Evolutionary conservation across 139 green algal genomes (phyloP), one percentile per base, ranked within the genome.

Genomic region (Pleodorina starrii): DNA sequence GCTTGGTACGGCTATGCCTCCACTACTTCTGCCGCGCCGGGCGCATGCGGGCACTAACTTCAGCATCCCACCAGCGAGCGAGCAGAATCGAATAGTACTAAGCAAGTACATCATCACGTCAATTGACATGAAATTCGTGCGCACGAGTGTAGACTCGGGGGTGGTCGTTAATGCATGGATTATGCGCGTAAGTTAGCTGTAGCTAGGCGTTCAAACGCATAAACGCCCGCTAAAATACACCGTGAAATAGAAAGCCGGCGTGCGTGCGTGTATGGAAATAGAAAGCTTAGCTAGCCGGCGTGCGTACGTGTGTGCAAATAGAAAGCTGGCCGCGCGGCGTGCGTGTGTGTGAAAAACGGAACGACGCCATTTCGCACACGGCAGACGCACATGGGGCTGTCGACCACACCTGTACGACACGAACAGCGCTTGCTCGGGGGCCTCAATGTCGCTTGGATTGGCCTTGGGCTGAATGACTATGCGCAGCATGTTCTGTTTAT

Each of bases 401-500:
- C 32, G n/a, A 50, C 27, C 69, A 27, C 27, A 77, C 69, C 69
- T 46, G 36, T 77, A 77, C 69, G 72, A 80, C 16, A 80, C 16
- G 72, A 40, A 80, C 40, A 80, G 21, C 29, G 72, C 72, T 16
- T 40, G 72, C 35, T 80, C 40, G 40, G 23, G 17, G 72, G 7
- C 42, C 5, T 54, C 17, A 14, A 59, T 19, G 7, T 27, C 43
- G 12, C 19, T 40, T 35, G 10, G 2, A 23, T 19, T 73, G 2
- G 40, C 72, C 12, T 12, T 54, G 1, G 36, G 72, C 7, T 59
- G 14, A 1, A 35, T 57, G n/a, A 36, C 10, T 14, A 80, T 80
- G 23, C 72, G 72, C 72, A 80, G 72, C 72, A 80, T 80, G 42
- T 80, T 80, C 17, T 51, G n/a, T 21, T 57, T 80, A 19, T 19